A percentile compares a stretch with the other conserved stretches of the same genome.
Conservation (phyloP, 345 rosid species). For the Mallotus nudiflorus region DNA sequence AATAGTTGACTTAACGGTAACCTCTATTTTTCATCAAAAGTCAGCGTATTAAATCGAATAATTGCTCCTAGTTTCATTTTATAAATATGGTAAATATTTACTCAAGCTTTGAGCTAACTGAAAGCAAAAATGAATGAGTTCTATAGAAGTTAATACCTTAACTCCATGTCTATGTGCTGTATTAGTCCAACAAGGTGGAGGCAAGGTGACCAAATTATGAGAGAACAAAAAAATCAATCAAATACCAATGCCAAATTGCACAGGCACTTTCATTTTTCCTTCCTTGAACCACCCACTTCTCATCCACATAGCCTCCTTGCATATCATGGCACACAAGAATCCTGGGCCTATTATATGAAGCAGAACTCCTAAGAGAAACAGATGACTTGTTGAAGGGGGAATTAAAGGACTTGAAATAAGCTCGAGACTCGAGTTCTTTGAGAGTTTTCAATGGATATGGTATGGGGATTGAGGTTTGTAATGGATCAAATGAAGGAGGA, state of each 20-base stretch:
- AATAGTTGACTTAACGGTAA: no score
- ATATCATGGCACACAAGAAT: no score
- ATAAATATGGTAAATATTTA: no score
- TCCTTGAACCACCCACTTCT: constrained; percentile 88
- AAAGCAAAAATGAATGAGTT: neutral
- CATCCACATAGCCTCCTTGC: constrained; percentile 74
- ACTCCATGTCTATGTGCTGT: no score
- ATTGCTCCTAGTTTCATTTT: no score
- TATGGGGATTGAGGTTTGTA: no score
- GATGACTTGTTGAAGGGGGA: constrained; percentile 64
- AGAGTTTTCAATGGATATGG: no score
- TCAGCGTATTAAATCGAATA: no score
- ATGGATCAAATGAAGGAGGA: no score
- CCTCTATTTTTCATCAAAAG: no score
- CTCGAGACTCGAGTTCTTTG: constrained; percentile 54
- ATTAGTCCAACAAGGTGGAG: constrained; percentile 95
- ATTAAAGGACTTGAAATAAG: constrained; percentile 76
- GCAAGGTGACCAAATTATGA: constrained; percentile 68
- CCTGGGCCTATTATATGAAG: constrained; percentile 68
- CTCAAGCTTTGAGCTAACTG: no score
- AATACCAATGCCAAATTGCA: no score
- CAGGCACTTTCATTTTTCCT: constrained; percentile 58
- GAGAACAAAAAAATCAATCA: constrained; percentile 86
- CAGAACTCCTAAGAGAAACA: constrained; percentile 46
- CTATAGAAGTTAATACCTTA: constrained; percentile 30